Evolutionary conservation across 495 filamentous ascomycete species (phyloP).

Genomic region (Penicillium soppii): DNA sequence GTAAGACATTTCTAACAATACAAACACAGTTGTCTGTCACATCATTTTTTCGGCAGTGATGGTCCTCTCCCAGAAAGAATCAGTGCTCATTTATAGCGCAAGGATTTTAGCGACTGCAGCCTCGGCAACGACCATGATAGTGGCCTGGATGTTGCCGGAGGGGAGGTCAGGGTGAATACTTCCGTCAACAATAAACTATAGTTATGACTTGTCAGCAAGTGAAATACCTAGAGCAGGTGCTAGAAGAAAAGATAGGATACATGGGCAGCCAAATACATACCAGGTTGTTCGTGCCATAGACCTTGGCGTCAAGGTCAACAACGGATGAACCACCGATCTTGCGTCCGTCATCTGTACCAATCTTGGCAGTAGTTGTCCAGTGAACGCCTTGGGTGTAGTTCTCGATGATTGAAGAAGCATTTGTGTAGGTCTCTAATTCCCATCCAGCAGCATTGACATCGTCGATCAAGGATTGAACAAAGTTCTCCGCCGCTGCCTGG

Average conservation of each 20-base stretch:
- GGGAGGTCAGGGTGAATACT: slow-evolving; percentile 45
- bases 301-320: slow-evolving; percentile 67
- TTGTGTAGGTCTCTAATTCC: slow-evolving; percentile 54
- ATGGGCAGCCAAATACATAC: slow-evolving; percentile 17
- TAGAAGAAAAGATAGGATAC: neutral
- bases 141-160: slow-evolving; percentile 43
- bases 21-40: too few relatives aligned
- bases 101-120: slow-evolving; percentile 37
- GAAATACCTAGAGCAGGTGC: neutral
- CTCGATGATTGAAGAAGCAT: slow-evolving; percentile 47
- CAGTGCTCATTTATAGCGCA: neutral
- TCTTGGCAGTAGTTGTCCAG: slow-evolving; percentile 65
- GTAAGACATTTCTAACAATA: too few relatives aligned
- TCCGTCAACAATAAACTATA: slow-evolving; percentile 34
- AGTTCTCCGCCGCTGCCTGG: slow-evolving; percentile 12
- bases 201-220: neutral
- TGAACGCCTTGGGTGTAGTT: slow-evolving; percentile 60
- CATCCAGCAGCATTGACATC: slow-evolving; percentile 54
- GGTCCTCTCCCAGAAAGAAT: too few relatives aligned
- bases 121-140: slow-evolving; percentile 45
- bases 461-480: slow-evolving; percentile 49
- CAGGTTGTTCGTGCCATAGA: slow-evolving; percentile 71
- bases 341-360: slow-evolving; percentile 66
- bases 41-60: too few relatives aligned
- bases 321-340: slow-evolving; percentile 57